Evolutionary conservation across 768 basidiomycete species (phyloP), one percentile per base, ranked within the genome.

Genomic region (Rhodotorula paludigena): DNA sequence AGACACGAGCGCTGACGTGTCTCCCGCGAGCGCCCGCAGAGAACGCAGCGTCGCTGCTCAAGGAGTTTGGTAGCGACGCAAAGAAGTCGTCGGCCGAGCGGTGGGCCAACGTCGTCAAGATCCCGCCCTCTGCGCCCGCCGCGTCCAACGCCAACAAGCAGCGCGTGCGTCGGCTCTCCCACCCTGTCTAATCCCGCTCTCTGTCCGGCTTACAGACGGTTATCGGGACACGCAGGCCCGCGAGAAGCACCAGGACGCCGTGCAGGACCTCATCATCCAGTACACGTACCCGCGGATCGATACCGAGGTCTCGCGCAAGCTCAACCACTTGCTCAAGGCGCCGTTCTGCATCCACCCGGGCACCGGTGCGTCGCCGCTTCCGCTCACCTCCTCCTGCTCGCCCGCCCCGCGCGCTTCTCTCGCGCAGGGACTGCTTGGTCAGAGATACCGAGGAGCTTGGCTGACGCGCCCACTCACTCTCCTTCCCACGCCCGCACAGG

Each of bases 311-410:
- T 93, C 92, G 5, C 94, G 98, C 76, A 90, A 93, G 76, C 84
- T 92, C 57, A 98, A 99, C 80, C 96, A 99, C 81, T 83, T 99
- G 80, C 84, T 99, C 60, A 99, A 99, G 79, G 88, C 91, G 30
- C 96, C 96, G 0, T 99, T 99, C 79, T 96, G 93, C 77, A 82
- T 98, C 0, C 96, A 99, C 78, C 96, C 96, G 0, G 90, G 90
- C 71, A 99, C 96, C 4, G 80, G 80, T 80, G 25, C 69, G 79
- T 72, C 11, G 2, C 15, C 11, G 9, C 25, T 33, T 28, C 7
- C 33, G 5, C 42, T 45, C 25, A 28, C 21, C 42, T 8, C 35
- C 35, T n/a, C 14, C 2, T 42, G 78, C 36, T 21, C 20, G 5
- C 41, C 2, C 12, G 2, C 21, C 14, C 9, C 14, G 30, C 14